Conservation (phyloP, 768 basidiomycete species). For the Daedalea quercina region DNA sequence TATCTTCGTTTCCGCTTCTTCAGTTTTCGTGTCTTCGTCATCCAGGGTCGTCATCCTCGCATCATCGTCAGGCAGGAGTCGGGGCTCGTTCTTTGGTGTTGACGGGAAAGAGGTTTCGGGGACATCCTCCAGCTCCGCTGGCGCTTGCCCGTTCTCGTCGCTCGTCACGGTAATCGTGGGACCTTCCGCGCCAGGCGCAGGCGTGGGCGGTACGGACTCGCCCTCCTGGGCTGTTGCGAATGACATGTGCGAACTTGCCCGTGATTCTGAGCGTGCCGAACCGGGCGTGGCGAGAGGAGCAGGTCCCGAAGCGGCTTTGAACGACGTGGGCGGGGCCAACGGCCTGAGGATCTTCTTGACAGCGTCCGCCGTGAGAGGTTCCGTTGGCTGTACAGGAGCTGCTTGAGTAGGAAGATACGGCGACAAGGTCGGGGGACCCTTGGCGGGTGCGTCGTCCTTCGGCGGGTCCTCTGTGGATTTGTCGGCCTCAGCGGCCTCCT, state of each 20-base stretch:
- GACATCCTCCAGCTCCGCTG: not conserved
- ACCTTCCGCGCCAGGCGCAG: conserved; percentile 3
- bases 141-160: not conserved
- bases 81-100: conserved; percentile 9
- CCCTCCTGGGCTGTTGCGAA: conserved; percentile 22
- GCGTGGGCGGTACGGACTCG: conserved; percentile 3
- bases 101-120: not conserved
- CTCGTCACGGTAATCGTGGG: not conserved
- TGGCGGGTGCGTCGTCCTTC: not conserved
- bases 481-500: not conserved
- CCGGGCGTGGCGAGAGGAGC: conserved; percentile 1
- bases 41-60: conserved; percentile 9
- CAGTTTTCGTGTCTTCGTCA: conserved; percentile 7
- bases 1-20: conserved; percentile 6
- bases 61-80: conserved; percentile 10
- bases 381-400: not conserved
- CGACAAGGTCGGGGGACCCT: not conserved
- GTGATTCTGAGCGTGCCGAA: conserved; percentile 14
- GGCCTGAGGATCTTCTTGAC: conserved; percentile 8
- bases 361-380: conserved; percentile 1
- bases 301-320: conserved; percentile 4
- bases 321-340: conserved; percentile 7
- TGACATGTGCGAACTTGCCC: conserved; percentile 19
- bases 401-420: not conserved
- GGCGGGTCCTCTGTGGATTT: not conserved